These are phyloP conservation scores for Neophaeococcomyces aloes DNA, from an alignment of 2,329 filamentous ascomycete genomes.

Conservation along the genomic window DNA sequence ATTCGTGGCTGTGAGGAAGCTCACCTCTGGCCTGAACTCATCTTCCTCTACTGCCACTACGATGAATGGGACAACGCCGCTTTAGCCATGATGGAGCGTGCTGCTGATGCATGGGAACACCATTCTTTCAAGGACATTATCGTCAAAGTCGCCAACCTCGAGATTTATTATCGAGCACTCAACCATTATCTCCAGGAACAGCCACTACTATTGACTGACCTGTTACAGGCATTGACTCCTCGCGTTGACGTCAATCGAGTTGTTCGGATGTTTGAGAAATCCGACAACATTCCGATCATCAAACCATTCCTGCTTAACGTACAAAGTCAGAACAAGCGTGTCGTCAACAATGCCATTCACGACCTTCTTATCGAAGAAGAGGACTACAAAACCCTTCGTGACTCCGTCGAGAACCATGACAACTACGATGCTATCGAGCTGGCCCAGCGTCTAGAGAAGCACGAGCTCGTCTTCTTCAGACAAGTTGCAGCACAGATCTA, in stretches of 20 bases:
- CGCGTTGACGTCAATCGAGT: constrained; percentile 97
- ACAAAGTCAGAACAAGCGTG: constrained; percentile 93
- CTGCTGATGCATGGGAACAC: constrained; percentile 97
- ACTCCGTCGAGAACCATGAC: constrained; percentile 97
- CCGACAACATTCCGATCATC: constrained; percentile 93
- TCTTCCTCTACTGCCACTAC: constrained; percentile 97
- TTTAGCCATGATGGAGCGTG: constrained; percentile 93
- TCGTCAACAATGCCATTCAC: constrained; percentile 96
- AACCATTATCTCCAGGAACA: constrained; percentile 98
- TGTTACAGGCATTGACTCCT: constrained; percentile 81
- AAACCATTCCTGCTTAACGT: constrained; percentile 98
- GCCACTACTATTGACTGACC: constrained; percentile 86
- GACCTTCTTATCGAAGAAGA: constrained; percentile 97
- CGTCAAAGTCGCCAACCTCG: constrained; percentile 93
- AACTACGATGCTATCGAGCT: constrained; percentile 96
- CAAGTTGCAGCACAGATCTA: constrained; percentile 98
- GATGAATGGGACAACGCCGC: constrained; percentile 97
- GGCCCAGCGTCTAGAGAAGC: constrained; percentile 86
- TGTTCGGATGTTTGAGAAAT: constrained; percentile 98
- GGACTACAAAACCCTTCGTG: constrained; percentile 95
- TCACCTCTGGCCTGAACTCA: constrained; percentile 91
- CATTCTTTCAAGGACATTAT: constrained; percentile 99
- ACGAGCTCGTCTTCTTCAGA: constrained; percentile 97
- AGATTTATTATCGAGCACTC: constrained; percentile 96
- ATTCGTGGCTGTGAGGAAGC: constrained; percentile 88